A percentile compares a stretch with the other conserved stretches of the same genome.
Conservation (phyloP, 805 yeast genomes). For the Candida jianshihensis region DNA sequence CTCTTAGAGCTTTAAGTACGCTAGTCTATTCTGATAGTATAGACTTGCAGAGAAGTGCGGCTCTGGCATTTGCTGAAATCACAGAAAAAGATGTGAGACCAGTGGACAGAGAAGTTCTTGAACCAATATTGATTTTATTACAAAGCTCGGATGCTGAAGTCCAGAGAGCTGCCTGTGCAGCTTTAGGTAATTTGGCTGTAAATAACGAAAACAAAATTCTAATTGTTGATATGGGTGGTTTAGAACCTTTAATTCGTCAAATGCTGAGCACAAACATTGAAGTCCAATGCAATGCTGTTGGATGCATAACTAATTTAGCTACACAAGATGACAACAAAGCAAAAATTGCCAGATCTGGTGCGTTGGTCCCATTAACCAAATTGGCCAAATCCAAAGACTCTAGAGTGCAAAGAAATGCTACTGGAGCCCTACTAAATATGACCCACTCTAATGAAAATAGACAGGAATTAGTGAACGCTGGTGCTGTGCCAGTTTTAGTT, state of each 20-base stretch:
- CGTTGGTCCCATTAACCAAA: conserved; percentile 87
- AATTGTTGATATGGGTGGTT: conserved; percentile 97
- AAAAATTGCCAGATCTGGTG: conserved; percentile 94
- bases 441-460: conserved; percentile 96
- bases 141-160: conserved; percentile 90
- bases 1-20: conserved; percentile 82
- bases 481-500: conserved; percentile 95
- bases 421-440: conserved; percentile 97
- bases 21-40: conserved; percentile 91
- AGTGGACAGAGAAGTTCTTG: conserved; percentile 85
- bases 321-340: conserved; percentile 96
- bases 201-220: conserved; percentile 89
- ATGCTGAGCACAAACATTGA: conserved; percentile 97
- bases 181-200: conserved; percentile 96
- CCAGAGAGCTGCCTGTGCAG: conserved; percentile 98
- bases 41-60: conserved; percentile 94
- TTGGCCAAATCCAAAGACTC: conserved; percentile 91
- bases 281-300: conserved; percentile 98
- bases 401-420: conserved; percentile 96
- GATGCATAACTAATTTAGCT: conserved; percentile 96
- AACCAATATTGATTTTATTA: conserved; percentile 82
- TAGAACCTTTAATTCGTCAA: conserved; percentile 92
- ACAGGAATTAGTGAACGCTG: conserved; percentile 93
- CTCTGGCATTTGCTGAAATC: conserved; percentile 96
- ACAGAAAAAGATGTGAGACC: conserved; percentile 93